Conservation (phyloP, 2,329 filamentous ascomycete genomes). For the Claviceps maximensis region DNA sequence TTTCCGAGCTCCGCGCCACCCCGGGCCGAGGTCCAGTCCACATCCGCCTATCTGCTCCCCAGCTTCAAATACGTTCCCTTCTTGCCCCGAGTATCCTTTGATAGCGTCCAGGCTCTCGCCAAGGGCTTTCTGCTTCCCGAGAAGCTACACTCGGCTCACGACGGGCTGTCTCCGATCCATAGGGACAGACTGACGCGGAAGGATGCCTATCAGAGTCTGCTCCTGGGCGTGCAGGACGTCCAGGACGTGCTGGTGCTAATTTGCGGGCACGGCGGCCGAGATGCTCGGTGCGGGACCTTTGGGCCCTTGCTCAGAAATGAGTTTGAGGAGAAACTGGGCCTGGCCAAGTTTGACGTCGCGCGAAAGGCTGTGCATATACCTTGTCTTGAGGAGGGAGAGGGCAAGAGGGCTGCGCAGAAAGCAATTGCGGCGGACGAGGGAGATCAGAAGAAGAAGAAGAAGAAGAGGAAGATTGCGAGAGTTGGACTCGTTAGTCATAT, state of each 20-base stretch:
- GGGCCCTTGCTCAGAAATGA: constrained; percentile 59
- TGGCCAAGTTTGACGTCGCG: constrained; percentile 35
- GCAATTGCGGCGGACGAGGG: too few species aligned
- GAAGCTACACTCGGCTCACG: constrained; percentile 48
- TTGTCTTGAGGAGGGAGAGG: constrained; percentile 1
- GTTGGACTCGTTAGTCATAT: constrained; percentile 67
- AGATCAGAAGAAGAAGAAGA: not conserved
- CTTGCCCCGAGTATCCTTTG: constrained; percentile 48
- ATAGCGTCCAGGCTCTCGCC: constrained; percentile 43
- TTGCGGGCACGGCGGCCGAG: constrained; percentile 75
- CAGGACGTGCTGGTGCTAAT: constrained; percentile 65
- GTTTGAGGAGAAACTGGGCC: constrained; percentile 49
- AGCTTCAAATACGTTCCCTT: constrained; percentile 69
- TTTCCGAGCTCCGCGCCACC: constrained; percentile 45
- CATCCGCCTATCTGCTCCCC: constrained; percentile 66
- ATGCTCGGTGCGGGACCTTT: constrained; percentile 68
- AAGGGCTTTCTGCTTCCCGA: constrained; percentile 53
- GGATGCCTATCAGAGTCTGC: constrained; percentile 35
- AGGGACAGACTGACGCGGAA: constrained; percentile 37
- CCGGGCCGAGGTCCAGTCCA: constrained; percentile 32
- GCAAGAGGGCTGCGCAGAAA: not conserved
- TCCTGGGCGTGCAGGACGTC: constrained; percentile 47
- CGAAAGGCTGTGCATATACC: constrained; percentile 29
- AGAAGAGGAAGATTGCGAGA: constrained; percentile 31
- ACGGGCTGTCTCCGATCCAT: constrained; percentile 43